Percentiles rank a stretch among this genome's conserved stretches.
These are phyloP conservation scores for Cantharellus cinnabarinus DNA, from an alignment of 768 basidiomycete genomes.

Conservation along the genomic window DNA sequence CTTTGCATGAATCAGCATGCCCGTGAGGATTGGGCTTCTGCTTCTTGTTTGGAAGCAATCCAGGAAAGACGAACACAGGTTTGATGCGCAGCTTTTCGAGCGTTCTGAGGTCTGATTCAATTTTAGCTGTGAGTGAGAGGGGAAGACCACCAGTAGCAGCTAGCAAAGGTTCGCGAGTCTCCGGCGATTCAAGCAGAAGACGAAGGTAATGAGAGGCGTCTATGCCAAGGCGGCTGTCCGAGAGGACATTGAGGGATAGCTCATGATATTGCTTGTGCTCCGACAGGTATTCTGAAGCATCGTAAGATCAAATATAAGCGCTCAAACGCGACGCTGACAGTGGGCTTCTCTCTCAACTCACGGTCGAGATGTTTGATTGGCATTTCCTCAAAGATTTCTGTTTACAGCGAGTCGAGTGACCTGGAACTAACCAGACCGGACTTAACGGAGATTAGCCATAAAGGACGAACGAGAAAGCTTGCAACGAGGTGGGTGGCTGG, in stretches of 20 bases:
- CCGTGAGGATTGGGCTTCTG: slow-evolving; percentile 36
- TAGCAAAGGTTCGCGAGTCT: slow-evolving; percentile 73
- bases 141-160: slow-evolving; percentile 92
- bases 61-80: slow-evolving; percentile 96
- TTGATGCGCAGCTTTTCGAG: slow-evolving; percentile 88
- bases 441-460: no score
- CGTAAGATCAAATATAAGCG: neutral
- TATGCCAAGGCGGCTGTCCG: slow-evolving; percentile 88
- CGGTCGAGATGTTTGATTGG: slow-evolving; percentile 72
- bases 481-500: no score
- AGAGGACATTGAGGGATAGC: slow-evolving; percentile 56
- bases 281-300: slow-evolving; percentile 44
- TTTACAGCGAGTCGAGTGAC: no score
- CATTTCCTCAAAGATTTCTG: slow-evolving; percentile 22
- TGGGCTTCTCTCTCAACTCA: slow-evolving; percentile 19
- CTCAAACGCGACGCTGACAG: neutral
- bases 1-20: slow-evolving; percentile 44
- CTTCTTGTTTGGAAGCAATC: slow-evolving; percentile 58
- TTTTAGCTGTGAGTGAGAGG: slow-evolving; percentile 64
- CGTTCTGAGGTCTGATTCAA: slow-evolving; percentile 77
- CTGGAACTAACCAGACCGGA: no score
- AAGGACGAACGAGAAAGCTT: no score
- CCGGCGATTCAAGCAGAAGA: slow-evolving; percentile 49
- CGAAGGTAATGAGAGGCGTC: slow-evolving; percentile 85
- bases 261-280: slow-evolving; percentile 81